Conservation (phyloP, 108 stramenopile species). For the Craspedostauros australis region DNA sequence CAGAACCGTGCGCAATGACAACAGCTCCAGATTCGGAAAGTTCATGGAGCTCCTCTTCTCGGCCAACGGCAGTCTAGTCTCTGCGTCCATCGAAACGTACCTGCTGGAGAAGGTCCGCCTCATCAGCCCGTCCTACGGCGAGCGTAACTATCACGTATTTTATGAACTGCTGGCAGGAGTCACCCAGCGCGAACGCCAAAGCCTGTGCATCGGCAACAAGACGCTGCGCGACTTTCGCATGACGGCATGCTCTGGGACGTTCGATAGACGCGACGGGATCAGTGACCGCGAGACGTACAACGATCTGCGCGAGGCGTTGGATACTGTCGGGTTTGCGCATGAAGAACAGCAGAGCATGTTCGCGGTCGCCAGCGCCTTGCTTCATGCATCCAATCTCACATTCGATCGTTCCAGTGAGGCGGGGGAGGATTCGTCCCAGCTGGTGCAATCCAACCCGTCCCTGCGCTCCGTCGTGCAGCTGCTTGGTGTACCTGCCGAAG, state of each 20-base stretch:
- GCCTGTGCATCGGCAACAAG: constrained; percentile 32
- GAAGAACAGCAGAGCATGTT: constrained; percentile 50
- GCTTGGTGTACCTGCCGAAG: constrained; percentile 55
- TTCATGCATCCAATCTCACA: constrained; percentile 64
- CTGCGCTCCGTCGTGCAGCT: constrained; percentile 46
- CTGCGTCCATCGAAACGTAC: constrained; percentile 77
- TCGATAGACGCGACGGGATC: constrained; percentile 78
- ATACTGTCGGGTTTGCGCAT: constrained; percentile 51
- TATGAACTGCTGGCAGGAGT: constrained; percentile 74
- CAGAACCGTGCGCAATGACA: constrained; percentile 83
- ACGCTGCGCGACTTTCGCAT: constrained; percentile 57
- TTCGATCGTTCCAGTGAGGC: constrained; percentile 23
- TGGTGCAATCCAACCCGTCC: constrained; percentile 39
- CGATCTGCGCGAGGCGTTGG: constrained; percentile 58
- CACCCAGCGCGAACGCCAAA: constrained; percentile 26
- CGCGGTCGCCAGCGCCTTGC: constrained; percentile 46
- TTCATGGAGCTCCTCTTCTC: constrained; percentile 80
- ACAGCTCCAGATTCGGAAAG: constrained; percentile 93
- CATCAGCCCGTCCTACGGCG: constrained; percentile 58
- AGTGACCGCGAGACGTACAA: constrained; percentile 58
- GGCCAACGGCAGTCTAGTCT: constrained; percentile 42
- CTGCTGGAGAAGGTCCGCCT: constrained; percentile 81
- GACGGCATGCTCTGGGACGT: constrained; percentile 66
- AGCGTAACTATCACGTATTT: constrained; percentile 94
- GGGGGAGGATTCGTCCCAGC: constrained; percentile 35